Evolutionary conservation across 2,329 filamentous ascomycete genomes (phyloP).

Genomic region (Cryphonectria radicalis): DNA sequence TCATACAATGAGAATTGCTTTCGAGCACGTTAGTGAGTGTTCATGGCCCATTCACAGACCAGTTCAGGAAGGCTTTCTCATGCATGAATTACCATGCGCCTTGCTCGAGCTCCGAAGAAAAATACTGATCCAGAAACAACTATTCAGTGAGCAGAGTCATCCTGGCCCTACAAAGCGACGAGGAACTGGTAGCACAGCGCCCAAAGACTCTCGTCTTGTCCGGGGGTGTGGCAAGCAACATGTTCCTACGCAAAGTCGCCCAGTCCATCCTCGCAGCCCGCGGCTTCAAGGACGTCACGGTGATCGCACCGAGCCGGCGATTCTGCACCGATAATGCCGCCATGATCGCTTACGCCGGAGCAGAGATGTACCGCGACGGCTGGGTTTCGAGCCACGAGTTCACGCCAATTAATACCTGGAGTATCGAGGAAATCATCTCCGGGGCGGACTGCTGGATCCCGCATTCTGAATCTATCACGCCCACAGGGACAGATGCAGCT

Average conservation of each 20-base stretch:
- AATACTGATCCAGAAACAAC: not conserved
- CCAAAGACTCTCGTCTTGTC: constrained; percentile 76
- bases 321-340: constrained; percentile 95
- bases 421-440: constrained; percentile 67
- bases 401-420: constrained; percentile 70
- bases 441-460: constrained; percentile 57
- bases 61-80: not conserved
- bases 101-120: not conserved
- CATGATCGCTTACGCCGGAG: constrained; percentile 94
- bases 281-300: constrained; percentile 62
- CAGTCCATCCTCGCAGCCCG: constrained; percentile 63
- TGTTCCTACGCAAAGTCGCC: constrained; percentile 72
- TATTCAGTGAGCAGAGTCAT: constrained; percentile 64
- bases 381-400: constrained; percentile 67
- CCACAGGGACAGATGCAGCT: not conserved
- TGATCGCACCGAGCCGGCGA: constrained; percentile 75
- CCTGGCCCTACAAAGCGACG: constrained; percentile 58
- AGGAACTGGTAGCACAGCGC: constrained; percentile 26
- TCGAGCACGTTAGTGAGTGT: constrained; percentile 73
- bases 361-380: constrained; percentile 88
- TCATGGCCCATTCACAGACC: not conserved
- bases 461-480: not conserved
- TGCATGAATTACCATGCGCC: not conserved
- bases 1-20: constrained; percentile 77
- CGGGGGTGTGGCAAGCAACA: constrained; percentile 88